Conservation (phyloP, 23 red algal species). For the Gracilaria domingensis region DNA sequence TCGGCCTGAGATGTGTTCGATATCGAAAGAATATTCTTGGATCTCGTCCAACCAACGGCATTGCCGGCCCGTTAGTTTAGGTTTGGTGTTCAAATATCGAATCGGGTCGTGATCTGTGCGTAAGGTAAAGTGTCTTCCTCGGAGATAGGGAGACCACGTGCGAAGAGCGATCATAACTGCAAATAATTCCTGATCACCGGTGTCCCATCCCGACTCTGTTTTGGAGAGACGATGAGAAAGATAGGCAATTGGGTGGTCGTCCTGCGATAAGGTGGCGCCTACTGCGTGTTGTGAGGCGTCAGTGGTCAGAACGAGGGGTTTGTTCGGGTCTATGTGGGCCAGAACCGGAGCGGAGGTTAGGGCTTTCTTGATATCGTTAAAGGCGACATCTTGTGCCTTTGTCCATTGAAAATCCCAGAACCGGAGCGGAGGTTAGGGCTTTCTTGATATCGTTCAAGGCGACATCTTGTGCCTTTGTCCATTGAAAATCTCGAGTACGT, state of each 20-base stretch:
- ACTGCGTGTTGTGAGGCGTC: not conserved
- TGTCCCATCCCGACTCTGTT: conserved; percentile 14
- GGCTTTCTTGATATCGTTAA: not conserved
- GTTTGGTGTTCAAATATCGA: not conserved
- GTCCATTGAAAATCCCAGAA: too few relatives aligned
- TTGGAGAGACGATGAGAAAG: conserved; percentile 16
- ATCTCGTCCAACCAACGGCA: too few relatives aligned
- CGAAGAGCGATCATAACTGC: too few relatives aligned
- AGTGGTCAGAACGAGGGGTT: not conserved
- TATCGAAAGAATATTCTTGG: too few relatives aligned
- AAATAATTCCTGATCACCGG: too few relatives aligned
- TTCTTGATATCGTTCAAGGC: too few relatives aligned
- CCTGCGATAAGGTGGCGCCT: not conserved
- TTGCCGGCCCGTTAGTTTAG: not conserved
- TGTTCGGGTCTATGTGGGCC: not conserved
- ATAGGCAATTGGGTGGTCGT: not conserved
- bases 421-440: too few relatives aligned
- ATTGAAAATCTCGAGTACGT: too few relatives aligned
- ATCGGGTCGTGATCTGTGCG: conserved; percentile 20
- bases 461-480: too few relatives aligned
- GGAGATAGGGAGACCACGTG: too few relatives aligned
- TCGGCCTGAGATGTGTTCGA: not conserved
- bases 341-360: conserved; percentile 18
- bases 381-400: too few relatives aligned
- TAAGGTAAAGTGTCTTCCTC: conserved; percentile 15